Conservation (phyloP, 1,284 basidiomycete genomes). For the Waitea zeae region DNA sequence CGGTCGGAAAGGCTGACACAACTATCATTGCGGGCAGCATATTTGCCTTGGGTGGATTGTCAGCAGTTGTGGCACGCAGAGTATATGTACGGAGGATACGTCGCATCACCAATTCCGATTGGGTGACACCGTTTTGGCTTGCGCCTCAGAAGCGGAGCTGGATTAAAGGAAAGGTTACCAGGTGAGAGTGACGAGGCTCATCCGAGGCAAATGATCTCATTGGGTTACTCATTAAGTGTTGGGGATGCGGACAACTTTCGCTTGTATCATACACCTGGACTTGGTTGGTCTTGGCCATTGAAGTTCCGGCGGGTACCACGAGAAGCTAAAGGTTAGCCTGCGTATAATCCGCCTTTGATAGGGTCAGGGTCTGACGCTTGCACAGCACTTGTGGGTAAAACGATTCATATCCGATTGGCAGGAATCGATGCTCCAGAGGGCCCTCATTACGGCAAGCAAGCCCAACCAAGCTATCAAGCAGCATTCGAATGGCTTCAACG, state of each 20-base stretch:
- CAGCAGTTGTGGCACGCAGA: too few relatives aligned
- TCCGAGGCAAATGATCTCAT: too few relatives aligned
- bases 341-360: constrained; percentile 1
- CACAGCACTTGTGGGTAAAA: constrained; percentile 58
- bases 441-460: constrained; percentile 64
- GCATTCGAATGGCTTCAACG: constrained; percentile 54
- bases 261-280: constrained; percentile 68
- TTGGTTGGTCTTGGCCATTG: constrained; percentile 57
- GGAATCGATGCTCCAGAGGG: constrained; percentile 86
- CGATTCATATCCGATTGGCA: constrained; percentile 71
- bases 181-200: too few relatives aligned
- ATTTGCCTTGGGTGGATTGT: too few relatives aligned
- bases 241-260: constrained; percentile 72
- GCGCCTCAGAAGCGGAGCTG: too few relatives aligned
- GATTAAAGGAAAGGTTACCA: too few relatives aligned
- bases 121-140: too few relatives aligned
- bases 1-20: too few relatives aligned
- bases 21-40: too few relatives aligned
- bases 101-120: too few relatives aligned
- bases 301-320: constrained; percentile 50
- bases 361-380: background rate
- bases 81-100: too few relatives aligned
- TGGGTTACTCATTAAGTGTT: too few relatives aligned
- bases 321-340: constrained; percentile 32
- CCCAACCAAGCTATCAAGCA: constrained; percentile 57